Evolutionary conservation across 495 filamentous ascomycete species (phyloP).

Genomic region (Penicillium odoratum): DNA sequence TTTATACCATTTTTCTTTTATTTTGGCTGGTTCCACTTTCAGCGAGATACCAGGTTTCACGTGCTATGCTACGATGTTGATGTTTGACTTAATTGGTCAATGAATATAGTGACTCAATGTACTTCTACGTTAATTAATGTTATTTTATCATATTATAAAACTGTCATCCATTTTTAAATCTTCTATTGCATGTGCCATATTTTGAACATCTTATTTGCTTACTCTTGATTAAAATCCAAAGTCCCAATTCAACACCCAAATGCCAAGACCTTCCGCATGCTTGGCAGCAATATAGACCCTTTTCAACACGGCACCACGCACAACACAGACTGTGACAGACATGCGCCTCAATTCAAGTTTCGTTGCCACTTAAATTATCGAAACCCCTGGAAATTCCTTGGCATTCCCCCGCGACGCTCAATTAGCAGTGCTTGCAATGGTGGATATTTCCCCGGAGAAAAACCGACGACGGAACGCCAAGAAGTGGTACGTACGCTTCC

Average conservation of each 20-base stretch:
- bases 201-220: neutral
- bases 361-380: neutral
- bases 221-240: neutral
- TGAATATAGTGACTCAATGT: slow-evolving; percentile 12
- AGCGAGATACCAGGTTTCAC: slow-evolving; percentile 20
- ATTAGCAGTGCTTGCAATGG: neutral
- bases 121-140: slow-evolving; percentile 15
- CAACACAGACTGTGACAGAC: neutral
- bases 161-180: no score
- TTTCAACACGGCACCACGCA: neutral
- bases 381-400: neutral
- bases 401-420: neutral
- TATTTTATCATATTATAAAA: neutral
- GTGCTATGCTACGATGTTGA: slow-evolving; percentile 5
- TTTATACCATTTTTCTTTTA: neutral
- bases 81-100: slow-evolving; percentile 10
- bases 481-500: slow-evolving; percentile 12
- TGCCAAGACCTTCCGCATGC: neutral
- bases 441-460: neutral
- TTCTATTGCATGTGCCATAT: neutral
- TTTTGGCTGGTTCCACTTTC: slow-evolving; percentile 17
- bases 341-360: neutral
- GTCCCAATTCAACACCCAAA: neutral
- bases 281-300: neutral
- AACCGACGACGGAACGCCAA: slow-evolving; percentile 7